A percentile compares a stretch with the other conserved stretches of the same genome.
phyloP scores from a whole-genome alignment of 202 grass and related monocot genomes.

The Panicum hallii region DNA sequence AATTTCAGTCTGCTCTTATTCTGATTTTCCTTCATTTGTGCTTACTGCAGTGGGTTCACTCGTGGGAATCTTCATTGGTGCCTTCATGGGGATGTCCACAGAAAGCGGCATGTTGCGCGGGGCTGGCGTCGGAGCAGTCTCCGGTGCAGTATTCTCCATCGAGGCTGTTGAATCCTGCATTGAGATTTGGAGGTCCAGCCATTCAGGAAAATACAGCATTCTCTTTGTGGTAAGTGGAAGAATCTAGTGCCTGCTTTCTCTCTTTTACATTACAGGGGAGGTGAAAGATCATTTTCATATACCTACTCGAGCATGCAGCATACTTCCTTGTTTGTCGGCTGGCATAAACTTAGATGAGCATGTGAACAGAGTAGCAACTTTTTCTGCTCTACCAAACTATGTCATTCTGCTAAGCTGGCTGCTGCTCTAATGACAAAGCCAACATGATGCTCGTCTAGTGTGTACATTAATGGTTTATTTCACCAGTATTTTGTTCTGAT shows the following conservation, averaged over 20 bases:
- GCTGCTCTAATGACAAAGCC: not conserved
- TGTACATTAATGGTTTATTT: not conserved
- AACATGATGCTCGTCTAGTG: not conserved
- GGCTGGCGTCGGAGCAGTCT: slow-evolving; percentile 74
- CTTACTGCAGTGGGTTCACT: slow-evolving; percentile 68
- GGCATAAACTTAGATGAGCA: slow-evolving; percentile 6
- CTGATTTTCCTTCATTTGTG: slow-evolving; percentile 12
- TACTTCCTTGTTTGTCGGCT: not conserved
- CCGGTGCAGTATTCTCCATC: slow-evolving; percentile 80
- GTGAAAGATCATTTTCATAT: slow-evolving; percentile 52
- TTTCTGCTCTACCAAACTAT: slow-evolving; percentile 7
- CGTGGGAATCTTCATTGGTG: slow-evolving; percentile 73
- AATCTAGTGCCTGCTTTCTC: not conserved
- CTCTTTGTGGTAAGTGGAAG: slow-evolving; percentile 67
- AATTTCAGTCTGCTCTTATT: not conserved
- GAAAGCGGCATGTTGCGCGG: slow-evolving; percentile 77
- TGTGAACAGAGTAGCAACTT: not conserved
- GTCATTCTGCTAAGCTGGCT: not conserved
- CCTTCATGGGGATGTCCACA: slow-evolving; percentile 75
- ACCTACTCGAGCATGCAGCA: slow-evolving; percentile 24
- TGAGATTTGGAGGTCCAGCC: slow-evolving; percentile 79
- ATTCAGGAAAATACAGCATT: slow-evolving; percentile 80
- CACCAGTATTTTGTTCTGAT: slow-evolving; percentile 22
- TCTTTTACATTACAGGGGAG: not conserved
- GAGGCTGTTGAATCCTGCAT: slow-evolving; percentile 86